phyloP scores from a whole-genome alignment of 164 flowering plant species.

The Liriodendron chinense region DNA sequence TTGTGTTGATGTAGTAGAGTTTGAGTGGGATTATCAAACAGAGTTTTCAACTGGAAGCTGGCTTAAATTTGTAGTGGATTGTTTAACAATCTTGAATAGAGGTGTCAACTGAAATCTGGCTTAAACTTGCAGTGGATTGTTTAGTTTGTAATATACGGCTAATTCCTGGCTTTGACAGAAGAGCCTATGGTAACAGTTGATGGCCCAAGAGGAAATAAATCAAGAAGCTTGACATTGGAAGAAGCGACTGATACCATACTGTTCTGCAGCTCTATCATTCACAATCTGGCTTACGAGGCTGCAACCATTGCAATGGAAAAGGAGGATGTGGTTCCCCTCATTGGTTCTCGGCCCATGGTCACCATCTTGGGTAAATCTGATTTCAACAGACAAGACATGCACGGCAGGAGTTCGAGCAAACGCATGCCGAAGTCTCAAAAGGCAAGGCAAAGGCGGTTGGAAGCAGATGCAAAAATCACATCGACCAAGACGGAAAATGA shows the following conservation, averaged over 20 bases:
- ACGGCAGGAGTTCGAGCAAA: conserved; percentile 30
- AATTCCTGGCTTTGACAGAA: conserved; percentile 35
- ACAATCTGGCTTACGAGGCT: conserved; percentile 76
- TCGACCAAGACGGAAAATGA: background rate
- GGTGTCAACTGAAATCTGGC: no score
- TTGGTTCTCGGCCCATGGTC: conserved; percentile 53
- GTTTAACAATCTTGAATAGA: no score
- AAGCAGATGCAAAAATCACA: conserved; percentile 39
- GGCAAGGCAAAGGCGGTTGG: conserved; percentile 42
- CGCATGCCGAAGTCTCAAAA: conserved; percentile 55
- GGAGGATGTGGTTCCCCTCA: conserved; percentile 27
- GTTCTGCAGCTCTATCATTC: conserved; percentile 88
- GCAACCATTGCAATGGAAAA: conserved; percentile 75
- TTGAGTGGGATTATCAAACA: no score
- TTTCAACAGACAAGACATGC: conserved; percentile 37
- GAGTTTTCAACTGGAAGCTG: no score
- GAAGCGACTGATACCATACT: conserved; percentile 93
- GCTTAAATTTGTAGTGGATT: no score
- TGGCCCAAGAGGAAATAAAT: conserved; percentile 36
- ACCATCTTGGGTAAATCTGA: conserved; percentile 54
- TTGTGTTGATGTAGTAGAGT: no score
- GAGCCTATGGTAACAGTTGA: conserved; percentile 58
- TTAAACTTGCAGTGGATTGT: conserved; percentile 9
- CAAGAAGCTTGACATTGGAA: conserved; percentile 76
- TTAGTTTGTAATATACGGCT: background rate